Conservation (phyloP, 495 filamentous ascomycete species). For the Penicillium canariense region DNA sequence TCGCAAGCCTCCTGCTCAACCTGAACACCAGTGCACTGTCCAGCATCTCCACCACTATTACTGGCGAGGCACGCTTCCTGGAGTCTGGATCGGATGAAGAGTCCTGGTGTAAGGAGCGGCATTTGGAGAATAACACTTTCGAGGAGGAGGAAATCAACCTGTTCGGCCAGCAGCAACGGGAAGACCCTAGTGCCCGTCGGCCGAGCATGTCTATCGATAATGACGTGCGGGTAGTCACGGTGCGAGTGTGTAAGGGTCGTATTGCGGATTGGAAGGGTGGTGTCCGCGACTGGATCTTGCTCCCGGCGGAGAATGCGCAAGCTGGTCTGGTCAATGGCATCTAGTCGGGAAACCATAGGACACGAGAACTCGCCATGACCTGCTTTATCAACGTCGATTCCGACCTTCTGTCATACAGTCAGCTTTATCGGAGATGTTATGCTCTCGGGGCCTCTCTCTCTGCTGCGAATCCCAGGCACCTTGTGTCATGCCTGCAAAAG, state of each 20-base stretch:
- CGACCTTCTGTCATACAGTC: no score
- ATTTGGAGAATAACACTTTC: slow-evolving; percentile 93
- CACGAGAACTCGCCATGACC: background rate
- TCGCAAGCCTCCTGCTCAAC: slow-evolving; percentile 80
- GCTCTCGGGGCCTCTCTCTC: no score
- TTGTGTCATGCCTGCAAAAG: background rate
- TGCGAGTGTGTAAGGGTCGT: slow-evolving; percentile 68
- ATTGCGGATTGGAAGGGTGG: slow-evolving; percentile 81
- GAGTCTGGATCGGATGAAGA: slow-evolving; percentile 74
- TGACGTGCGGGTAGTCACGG: slow-evolving; percentile 71
- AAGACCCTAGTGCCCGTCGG: slow-evolving; percentile 24
- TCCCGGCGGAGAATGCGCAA: slow-evolving; percentile 31
- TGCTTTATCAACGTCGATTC: no score
- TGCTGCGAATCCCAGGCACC: no score
- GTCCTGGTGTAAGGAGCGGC: slow-evolving; percentile 70
- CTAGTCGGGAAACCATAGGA: background rate
- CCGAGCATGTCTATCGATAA: slow-evolving; percentile 63
- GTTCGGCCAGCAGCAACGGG: slow-evolving; percentile 43
- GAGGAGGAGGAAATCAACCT: slow-evolving; percentile 45
- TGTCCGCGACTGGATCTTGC: slow-evolving; percentile 68
- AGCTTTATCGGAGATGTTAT: no score
- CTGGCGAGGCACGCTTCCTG: slow-evolving; percentile 74
- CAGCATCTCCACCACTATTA: slow-evolving; percentile 92
- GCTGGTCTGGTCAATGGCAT: slow-evolving; percentile 41
- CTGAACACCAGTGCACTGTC: slow-evolving; percentile 84